Conservation (phyloP, 2,329 filamentous ascomycete genomes). For the Fusarium sp. region DNA sequence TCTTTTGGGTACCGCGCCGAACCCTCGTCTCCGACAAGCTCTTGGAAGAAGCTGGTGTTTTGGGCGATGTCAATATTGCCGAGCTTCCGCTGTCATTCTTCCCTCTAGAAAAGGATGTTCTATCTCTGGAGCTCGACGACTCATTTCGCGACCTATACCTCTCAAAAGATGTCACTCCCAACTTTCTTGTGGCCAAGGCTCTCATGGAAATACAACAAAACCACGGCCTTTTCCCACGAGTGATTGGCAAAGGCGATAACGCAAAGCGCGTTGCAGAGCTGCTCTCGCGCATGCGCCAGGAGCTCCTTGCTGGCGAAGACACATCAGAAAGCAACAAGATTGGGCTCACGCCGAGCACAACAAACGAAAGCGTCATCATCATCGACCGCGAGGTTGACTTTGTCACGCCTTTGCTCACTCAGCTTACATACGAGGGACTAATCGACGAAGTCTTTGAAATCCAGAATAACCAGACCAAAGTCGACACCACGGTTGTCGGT, state of each 20-base stretch:
- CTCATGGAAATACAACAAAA: constrained; percentile 94
- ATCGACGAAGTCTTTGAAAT: constrained; percentile 95
- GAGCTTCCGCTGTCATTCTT: constrained; percentile 92
- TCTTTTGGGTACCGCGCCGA: constrained; percentile 94
- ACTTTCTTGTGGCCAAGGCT: constrained; percentile 88
- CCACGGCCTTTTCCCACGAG: constrained; percentile 92
- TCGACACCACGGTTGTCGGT: constrained; percentile 90
- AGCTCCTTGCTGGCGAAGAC: constrained; percentile 83
- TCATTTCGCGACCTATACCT: constrained; percentile 90
- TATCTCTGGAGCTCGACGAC: constrained; percentile 90
- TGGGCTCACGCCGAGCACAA: constrained; percentile 84
- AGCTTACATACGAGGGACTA: constrained; percentile 95
- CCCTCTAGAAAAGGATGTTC: constrained; percentile 87
- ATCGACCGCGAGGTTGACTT: constrained; percentile 96
- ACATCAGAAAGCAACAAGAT: constrained; percentile 69
- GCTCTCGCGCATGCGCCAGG: constrained; percentile 89
- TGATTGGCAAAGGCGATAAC: constrained; percentile 95
- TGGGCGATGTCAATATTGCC: constrained; percentile 89
- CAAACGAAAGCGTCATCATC: constrained; percentile 90
- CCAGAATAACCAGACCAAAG: constrained; percentile 89
- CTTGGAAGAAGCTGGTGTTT: constrained; percentile 89
- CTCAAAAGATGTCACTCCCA: constrained; percentile 89
- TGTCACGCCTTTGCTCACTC: constrained; percentile 89
- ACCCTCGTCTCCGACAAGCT: constrained; percentile 92
- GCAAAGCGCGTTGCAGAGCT: constrained; percentile 89